A percentile compares a stretch with the other conserved stretches of the same genome.
These are phyloP conservation scores for Fusarium pilosicola DNA, from an alignment of 2,329 filamentous ascomycete species.

Conservation along the genomic window DNA sequence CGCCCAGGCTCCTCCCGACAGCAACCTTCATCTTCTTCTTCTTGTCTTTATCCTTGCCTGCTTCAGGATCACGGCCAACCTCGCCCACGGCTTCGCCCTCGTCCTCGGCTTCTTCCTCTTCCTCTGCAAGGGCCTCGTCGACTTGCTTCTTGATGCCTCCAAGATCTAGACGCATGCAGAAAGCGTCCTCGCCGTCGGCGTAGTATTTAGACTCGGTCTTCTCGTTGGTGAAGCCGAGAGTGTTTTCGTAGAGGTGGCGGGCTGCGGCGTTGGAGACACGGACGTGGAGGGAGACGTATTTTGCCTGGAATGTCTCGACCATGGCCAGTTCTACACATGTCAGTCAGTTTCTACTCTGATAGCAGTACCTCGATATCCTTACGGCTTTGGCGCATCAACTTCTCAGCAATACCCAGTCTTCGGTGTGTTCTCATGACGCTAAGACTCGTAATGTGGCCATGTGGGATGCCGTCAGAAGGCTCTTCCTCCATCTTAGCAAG, in stretches of 20 bases:
- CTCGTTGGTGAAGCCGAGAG: slow-evolving; percentile 87
- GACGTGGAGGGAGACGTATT: slow-evolving; percentile 96
- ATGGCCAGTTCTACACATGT: slow-evolving; percentile 80
- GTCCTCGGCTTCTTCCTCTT: slow-evolving; percentile 58
- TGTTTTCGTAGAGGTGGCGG: slow-evolving; percentile 91
- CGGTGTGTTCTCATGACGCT: slow-evolving; percentile 97
- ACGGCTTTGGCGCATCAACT: slow-evolving; percentile 97
- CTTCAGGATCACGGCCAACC: slow-evolving; percentile 62
- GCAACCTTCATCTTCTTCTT: slow-evolving; percentile 81
- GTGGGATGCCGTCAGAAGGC: slow-evolving; percentile 86
- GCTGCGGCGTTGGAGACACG: slow-evolving; percentile 93
- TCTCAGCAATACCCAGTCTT: slow-evolving; percentile 90
- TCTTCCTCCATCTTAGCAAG: slow-evolving; percentile 99
- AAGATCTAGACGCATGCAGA: slow-evolving; percentile 91
- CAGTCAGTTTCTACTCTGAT: not conserved
- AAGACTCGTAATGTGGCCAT: slow-evolving; percentile 95
- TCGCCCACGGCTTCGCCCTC: slow-evolving; percentile 79
- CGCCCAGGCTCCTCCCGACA: slow-evolving; percentile 82
- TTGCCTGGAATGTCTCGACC: slow-evolving; percentile 91
- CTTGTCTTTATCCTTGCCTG: slow-evolving; percentile 43
- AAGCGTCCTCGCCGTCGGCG: slow-evolving; percentile 96
- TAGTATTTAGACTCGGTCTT: slow-evolving; percentile 93
- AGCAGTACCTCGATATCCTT: slow-evolving; percentile 51
- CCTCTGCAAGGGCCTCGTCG: slow-evolving; percentile 54
- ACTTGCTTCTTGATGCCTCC: slow-evolving; percentile 64